Conservation (phyloP, 2,329 filamentous ascomycete species). For the Sclerotinia trifoliorum region DNA sequence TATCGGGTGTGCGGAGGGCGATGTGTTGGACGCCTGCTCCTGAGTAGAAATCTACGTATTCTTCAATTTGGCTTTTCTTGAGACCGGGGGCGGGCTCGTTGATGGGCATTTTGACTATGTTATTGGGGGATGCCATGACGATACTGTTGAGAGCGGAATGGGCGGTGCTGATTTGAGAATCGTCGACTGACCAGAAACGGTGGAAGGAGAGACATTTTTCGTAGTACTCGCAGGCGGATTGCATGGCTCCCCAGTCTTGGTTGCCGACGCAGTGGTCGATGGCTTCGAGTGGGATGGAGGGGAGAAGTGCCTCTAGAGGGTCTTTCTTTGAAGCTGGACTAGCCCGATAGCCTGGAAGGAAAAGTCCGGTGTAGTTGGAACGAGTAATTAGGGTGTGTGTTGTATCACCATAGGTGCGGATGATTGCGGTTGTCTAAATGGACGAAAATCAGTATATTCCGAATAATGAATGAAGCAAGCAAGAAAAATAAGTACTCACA, state of each 20-base stretch:
- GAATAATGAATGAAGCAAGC: no score
- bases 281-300: conserved; percentile 64
- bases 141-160: conserved; percentile 85
- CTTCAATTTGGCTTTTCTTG: conserved; percentile 91
- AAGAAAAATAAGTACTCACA: conserved; percentile 13
- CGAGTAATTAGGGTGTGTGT: conserved; percentile 88
- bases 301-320: conserved; percentile 48
- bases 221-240: conserved; percentile 66
- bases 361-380: conserved; percentile 66
- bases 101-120: conserved; percentile 95
- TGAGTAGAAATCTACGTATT: conserved; percentile 86
- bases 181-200: conserved; percentile 96
- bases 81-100: conserved; percentile 91
- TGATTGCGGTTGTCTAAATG: conserved; percentile 62
- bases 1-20: conserved; percentile 77
- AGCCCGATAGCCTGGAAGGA: conserved; percentile 78
- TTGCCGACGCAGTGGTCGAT: conserved; percentile 98
- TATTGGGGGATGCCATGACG: conserved; percentile 85
- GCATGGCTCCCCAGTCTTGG: conserved; percentile 92
- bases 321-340: conserved; percentile 43
- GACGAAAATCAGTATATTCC: background rate
- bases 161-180: conserved; percentile 88
- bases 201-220: conserved; percentile 89
- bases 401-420: conserved; percentile 91
- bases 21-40: conserved; percentile 93